Evolutionary conservation across 352 stramenopile genomes (phyloP).

Genomic region (Thalassiosira oceanica): DNA sequence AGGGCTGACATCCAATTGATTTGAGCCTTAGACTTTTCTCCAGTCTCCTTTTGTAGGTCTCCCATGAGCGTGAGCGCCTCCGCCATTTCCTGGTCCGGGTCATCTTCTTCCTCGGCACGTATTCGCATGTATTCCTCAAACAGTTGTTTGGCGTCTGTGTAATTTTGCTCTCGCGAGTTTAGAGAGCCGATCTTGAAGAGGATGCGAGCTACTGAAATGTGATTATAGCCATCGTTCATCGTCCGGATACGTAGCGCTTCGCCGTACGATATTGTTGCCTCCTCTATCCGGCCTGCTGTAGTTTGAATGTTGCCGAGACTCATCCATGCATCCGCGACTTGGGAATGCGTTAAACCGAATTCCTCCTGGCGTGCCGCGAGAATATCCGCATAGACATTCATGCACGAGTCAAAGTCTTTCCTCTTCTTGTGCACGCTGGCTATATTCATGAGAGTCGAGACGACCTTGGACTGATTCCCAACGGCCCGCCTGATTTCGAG

Average conservation of each 20-base stretch:
- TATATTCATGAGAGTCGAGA: conserved; percentile 58
- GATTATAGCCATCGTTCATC: conserved; percentile 30
- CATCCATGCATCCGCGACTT: conserved; percentile 51
- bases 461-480: conserved; percentile 45
- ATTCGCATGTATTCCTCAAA: conserved; percentile 61
- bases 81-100: conserved; percentile 58
- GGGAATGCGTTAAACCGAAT: conserved; percentile 37
- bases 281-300: conserved; percentile 28
- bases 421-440: conserved; percentile 53
- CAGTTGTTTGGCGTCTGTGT: conserved; percentile 40
- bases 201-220: conserved; percentile 38
- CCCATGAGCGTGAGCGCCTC: conserved; percentile 48
- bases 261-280: conserved; percentile 49
- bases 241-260: conserved; percentile 46
- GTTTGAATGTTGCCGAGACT: conserved; percentile 45
- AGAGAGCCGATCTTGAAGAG: conserved; percentile 54
- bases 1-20: conserved; percentile 60
- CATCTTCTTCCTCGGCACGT: conserved; percentile 41
- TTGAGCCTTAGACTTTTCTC: conserved; percentile 54
- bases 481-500: conserved; percentile 42
- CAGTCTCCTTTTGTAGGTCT: conserved; percentile 47
- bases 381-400: conserved; percentile 40
- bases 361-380: conserved; percentile 37
- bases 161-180: conserved; percentile 43
- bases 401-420: conserved; percentile 47